A percentile compares a stretch with the other conserved stretches of the same genome.
Evolutionary conservation across 177 flowering plant genomes (phyloP).

Genomic region (Tripterygium wilfordii): DNA sequence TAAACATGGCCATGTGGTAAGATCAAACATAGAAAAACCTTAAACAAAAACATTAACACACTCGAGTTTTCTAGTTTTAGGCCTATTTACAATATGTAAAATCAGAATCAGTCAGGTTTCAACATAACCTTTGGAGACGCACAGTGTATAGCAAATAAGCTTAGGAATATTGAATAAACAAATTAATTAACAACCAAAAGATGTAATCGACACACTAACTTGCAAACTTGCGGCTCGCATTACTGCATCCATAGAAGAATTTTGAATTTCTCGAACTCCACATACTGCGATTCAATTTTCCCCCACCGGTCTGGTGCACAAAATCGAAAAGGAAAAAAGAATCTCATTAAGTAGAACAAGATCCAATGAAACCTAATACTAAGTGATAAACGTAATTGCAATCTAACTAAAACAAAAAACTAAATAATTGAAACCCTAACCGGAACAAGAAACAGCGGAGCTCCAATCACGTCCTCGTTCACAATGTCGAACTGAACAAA

Average conservation of each 20-base stretch:
- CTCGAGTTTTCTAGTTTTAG: background rate
- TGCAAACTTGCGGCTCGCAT: conserved; percentile 38
- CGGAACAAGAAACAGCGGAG: conserved; percentile 50
- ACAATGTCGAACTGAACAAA: background rate
- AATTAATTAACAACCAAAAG: background rate
- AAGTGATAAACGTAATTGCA: background rate
- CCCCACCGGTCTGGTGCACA: conserved; percentile 26
- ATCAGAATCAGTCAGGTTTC: no score
- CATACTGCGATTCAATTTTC: conserved; percentile 29
- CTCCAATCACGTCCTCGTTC: conserved; percentile 11
- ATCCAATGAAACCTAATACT: background rate
- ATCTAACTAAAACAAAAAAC: conserved; percentile 1
- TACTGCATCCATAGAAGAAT: conserved; percentile 43
- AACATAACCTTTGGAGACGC: no score
- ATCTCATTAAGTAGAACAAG: background rate
- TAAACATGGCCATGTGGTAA: no score
- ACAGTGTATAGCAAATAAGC: no score
- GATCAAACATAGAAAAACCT: background rate
- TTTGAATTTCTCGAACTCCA: conserved; percentile 41
- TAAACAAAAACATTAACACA: background rate
- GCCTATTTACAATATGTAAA: no score
- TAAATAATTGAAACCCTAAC: conserved; percentile 27
- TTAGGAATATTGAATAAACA: background rate
- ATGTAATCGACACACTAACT: conserved; percentile 34
- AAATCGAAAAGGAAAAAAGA: conserved; percentile 8